Base-by-base conservation (phyloP, 78 protist genomes). In the Dictyostelium purpureum region DNA sequence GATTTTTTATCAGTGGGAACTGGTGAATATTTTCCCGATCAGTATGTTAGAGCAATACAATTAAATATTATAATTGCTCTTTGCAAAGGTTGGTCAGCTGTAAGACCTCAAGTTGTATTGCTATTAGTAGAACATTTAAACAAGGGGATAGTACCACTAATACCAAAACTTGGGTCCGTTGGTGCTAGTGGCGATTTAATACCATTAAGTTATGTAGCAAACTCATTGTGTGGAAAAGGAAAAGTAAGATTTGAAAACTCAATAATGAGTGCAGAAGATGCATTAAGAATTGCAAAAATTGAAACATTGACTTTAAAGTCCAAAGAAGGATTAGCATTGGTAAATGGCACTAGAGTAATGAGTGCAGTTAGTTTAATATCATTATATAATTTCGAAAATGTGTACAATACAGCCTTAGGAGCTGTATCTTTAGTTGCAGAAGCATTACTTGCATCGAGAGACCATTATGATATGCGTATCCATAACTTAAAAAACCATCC, bases 311-410 rank as follows among this genome's bases (percentile, higher is more conserved):
- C 9, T 10, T 43, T 70, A 70, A 38, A 70, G 43, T 21, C 77
- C 7, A 70, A 70, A 26, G 77, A 70, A 70, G 77, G 77, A 9
- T 70, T 70, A 1, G 77, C 77, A 70, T 70, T 70, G 16, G 38
- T 70, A 26, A 70, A 70, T 70, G 77, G 77, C 24, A 70, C 77
- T 21, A 70, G 77, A 70, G 77, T 70, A 14, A 70, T 70, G 56
- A 70, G 77, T 45, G 49, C 77, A 7, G 77, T 70, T n/a, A 70
- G 77, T 70, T 70, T 35, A 24, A 7, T 70, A 7, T 42, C 77
- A 14, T 21, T 42, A 10, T 21, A 70, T 70, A 33, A 12, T 42
- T 70, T 70, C 43, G 77, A 70, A 70, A 43, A 26, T 1, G 10
- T 38, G 7, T 70, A 21, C 12, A 42, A 38, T 21, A 40, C 57